These are phyloP conservation scores for Sugiyamaella castrensis DNA, from an alignment of 1,139 yeast genomes.

Conservation along the genomic window DNA sequence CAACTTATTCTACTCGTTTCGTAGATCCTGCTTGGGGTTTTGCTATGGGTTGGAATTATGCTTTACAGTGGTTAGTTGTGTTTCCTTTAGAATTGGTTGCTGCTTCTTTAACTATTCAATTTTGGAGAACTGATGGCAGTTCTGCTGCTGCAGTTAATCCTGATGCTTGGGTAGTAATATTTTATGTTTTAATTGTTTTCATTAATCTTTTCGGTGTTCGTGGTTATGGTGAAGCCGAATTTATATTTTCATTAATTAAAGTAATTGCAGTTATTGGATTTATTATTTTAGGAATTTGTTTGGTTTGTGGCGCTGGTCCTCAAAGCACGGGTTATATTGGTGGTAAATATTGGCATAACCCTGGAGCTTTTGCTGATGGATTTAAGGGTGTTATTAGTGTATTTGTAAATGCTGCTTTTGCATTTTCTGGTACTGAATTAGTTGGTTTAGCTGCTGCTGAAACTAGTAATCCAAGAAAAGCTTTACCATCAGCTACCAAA, in stretches of 20 bases:
- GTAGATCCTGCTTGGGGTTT: constrained; percentile 69
- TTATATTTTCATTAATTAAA: constrained; percentile 56
- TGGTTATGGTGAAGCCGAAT: constrained; percentile 76
- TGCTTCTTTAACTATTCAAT: constrained; percentile 65
- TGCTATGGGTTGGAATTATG: constrained; percentile 81
- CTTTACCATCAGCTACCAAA: constrained; percentile 63
- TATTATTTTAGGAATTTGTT: constrained; percentile 55
- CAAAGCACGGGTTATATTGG: constrained; percentile 56
- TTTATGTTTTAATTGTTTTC: constrained; percentile 53
- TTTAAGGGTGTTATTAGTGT: constrained; percentile 79
- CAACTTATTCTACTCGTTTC: constrained; percentile 53
- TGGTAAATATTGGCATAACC: constrained; percentile 57
- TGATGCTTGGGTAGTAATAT: constrained; percentile 64
- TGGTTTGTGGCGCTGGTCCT: constrained; percentile 67
- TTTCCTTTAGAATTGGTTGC: constrained; percentile 75
- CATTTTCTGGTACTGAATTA: constrained; percentile 79
- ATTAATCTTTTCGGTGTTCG: constrained; percentile 68
- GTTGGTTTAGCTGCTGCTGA: constrained; percentile 83
- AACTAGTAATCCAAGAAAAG: constrained; percentile 64
- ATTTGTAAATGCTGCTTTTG: constrained; percentile 80
- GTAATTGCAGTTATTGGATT: constrained; percentile 62
- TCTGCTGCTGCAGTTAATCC: constrained; percentile 45
- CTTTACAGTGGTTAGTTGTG: constrained; percentile 71
- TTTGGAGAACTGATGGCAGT: constrained; percentile 61
- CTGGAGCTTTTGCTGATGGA: constrained; percentile 62